These are phyloP conservation scores for Crotalaria pallida DNA, from an alignment of 306 rosid genomes.

Conservation along the genomic window DNA sequence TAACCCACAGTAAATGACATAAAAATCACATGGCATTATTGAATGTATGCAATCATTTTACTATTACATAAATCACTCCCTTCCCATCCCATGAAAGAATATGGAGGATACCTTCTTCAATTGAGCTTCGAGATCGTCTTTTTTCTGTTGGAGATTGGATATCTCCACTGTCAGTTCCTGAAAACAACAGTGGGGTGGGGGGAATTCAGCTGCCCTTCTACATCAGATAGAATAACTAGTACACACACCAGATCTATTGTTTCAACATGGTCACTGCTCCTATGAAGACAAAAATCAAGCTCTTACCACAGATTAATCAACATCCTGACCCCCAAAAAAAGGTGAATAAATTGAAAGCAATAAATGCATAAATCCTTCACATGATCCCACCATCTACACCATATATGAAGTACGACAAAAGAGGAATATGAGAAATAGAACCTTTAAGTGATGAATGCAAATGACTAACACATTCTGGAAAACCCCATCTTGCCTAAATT, in stretches of 20 bases:
- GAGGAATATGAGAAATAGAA: background rate
- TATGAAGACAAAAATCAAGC: background rate
- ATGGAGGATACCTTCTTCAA: slow-evolving; percentile 60
- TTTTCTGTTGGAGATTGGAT: slow-evolving; percentile 70
- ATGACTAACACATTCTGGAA: background rate
- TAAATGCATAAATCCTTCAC: background rate
- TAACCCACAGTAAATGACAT: background rate
- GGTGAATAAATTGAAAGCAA: background rate
- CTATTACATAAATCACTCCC: background rate
- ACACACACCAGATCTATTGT: slow-evolving; percentile 4
- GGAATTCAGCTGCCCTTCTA: slow-evolving; percentile 10
- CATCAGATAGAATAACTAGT: slow-evolving; percentile 17
- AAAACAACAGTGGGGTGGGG: slow-evolving; percentile 21
- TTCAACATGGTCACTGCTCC: slow-evolving; percentile 9
- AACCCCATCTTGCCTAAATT: background rate
- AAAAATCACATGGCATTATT: background rate
- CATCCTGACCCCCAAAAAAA: background rate
- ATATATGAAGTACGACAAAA: background rate
- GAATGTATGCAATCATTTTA: background rate
- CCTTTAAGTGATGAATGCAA: background rate
- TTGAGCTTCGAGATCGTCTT: slow-evolving; percentile 88
- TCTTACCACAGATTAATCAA: background rate
- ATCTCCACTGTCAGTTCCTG: slow-evolving; percentile 78
- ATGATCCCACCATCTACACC: background rate
- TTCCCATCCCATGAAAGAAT: background rate